Base-by-base conservation (phyloP, 305 asterid genomes). In the Rubia peregrina region DNA sequence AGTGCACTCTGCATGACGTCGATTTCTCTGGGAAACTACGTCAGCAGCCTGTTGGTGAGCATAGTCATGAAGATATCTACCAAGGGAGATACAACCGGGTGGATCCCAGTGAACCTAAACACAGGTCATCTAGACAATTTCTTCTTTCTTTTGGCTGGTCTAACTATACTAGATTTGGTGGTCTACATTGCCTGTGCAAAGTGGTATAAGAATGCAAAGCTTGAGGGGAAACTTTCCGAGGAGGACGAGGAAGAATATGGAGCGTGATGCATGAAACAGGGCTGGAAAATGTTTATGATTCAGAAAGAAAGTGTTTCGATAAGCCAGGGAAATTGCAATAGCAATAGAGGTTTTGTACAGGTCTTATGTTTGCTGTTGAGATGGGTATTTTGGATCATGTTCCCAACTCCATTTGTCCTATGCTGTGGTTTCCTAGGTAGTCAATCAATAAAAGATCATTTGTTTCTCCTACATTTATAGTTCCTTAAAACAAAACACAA, bases 81-180 rank as follows among this genome's bases (percentile, higher is more conserved):
- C 2, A 75, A 62, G 9, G 85, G 80, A 43, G 76, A 72, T 51
- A 80, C 75, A 85, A 82, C 83, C 0, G 89, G 89, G 26, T 84
- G 88, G 88, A 84, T 84, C 65, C 85, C 88, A 7, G 73, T 77
- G 42, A 81, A 84, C 82, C 85, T 81, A 5, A 89, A 91, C 83
- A 83, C 77, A 71, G 98, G 98, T 0, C 96, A 89, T 72, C 73
- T 91, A 0, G 98, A 91, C 72, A 65, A 87, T 71, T 89, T 91
- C 63, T 91, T 83, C 75, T 91, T 90, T 51, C 91, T 92, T 56
- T 75, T 92, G 65, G 98, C 97, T 22, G 95, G 87, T 6, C 62
- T 90, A 49, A 92, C 97, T 4, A 85, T 84, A 6, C 3, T 86
- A n/a, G 89, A 92, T 80, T 75, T 92, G 75, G 74, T 77, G 4